Base-by-base conservation (phyloP, 108 stramenopile species). In the Skeletonema grethae region DNA sequence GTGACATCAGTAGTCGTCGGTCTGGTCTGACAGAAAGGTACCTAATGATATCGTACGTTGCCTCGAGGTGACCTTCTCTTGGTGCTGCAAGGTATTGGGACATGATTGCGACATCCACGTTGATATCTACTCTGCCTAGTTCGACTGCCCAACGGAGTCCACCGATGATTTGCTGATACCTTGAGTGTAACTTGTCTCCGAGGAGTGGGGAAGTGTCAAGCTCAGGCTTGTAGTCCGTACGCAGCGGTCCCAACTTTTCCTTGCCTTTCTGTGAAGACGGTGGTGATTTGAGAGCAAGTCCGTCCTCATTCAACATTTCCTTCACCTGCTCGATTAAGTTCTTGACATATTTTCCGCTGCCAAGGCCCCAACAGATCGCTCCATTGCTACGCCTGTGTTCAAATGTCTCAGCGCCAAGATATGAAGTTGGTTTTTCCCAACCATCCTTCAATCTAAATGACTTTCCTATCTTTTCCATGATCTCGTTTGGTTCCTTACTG, bases 121-220 rank as follows among this genome's bases (percentile, higher is more conserved):
- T 7, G 38, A 86, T 78, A 32, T 86, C 86, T 0, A 78, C 20
- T 3, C 83, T 32, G 0, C 86, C 86, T 4, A 84, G 28, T 60
- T 86, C 80, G 8, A 77, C 58, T 9, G 76, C 72, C 86, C 86
- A 86, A 15, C 76, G 64, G 2, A 81, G 55, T 3, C 83, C 67
- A 0, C 86, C 80, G 41, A 86, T 82, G 11, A 84, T 56, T 24
- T 82, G 58, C 38, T 66, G 75, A 60, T 43, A 84, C 18, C 46
- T 9, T 1, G 36, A 10, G 7, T 20, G 34, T 12, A 28, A 32
- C 0, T 81, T 65, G 10, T 59, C 67, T 8, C 67, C 60, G 15
- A 72, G 57, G 15, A 72, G 61, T 1, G 35, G 18, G 0, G 69
- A 63, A 1, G 61, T 50, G 57, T 82, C 82, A 13, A 79, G 38